Base-by-base conservation (phyloP, 2,329 filamentous ascomycete genomes). In the Decorospora gaudefroyi region DNA sequence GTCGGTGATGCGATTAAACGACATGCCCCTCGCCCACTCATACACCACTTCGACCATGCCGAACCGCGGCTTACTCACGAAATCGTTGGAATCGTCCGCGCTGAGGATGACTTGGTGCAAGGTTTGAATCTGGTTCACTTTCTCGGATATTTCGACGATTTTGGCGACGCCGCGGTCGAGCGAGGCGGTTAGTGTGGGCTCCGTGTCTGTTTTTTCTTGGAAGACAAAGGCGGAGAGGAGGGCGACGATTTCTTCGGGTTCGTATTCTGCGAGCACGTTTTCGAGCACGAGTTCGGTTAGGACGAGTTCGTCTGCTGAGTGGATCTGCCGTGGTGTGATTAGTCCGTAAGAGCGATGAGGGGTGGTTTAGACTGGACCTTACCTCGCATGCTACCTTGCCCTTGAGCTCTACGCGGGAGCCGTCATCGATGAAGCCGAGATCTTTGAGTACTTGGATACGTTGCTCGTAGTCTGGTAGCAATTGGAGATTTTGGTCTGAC, bases 11-110 rank as follows among this genome's bases (percentile, higher is more conserved):
- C 93, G 92, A 73, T 95, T 95, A 78, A 99, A 99, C 38, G 88
- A 92, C 90, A 97, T 97, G 17, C 93, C 93, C 35, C 90, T 79
- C 7, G 93, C 93, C 93, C 93, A 99, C 71, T 99, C 93, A 68
- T 97, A 96, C 22, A 99, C 95, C 0, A 99, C 93, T 71, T 99
- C 93, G 68, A 96, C 90, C 42, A 99, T 80, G 1, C 92, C 93
- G 67, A 99, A 99, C 7, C 92, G 82, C 2, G 91, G 90, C 41
- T 86, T 81, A 47, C 84, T 90, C 23, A 88, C 87, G 64, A 96
- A 96, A 70, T 97, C 92, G 62, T 95, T 96, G 45, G 86, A 87
- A 66, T 96, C 92, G 42, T 97, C 92, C 1, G 86, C 81, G 0
- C 88, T 88, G 46, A 95, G 82, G 45, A 97, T 92, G 19, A 99